These are phyloP conservation scores for Leptodontidium sp. DNA, from an alignment of 2,329 filamentous ascomycete genomes.

Conservation along the genomic window DNA sequence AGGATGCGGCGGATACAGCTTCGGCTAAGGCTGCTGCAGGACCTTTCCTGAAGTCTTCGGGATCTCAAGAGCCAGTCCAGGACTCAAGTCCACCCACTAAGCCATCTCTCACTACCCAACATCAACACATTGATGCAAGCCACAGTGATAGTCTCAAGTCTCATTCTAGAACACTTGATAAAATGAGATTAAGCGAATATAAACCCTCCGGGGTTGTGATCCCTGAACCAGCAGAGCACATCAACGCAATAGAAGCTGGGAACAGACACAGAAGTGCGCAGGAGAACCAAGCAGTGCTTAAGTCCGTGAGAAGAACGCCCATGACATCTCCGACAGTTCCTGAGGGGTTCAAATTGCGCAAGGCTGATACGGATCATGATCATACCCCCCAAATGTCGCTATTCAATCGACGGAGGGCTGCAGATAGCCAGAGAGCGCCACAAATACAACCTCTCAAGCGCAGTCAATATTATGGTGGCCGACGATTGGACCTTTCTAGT, in stretches of 20 bases:
- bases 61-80: background rate
- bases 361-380: conserved; percentile 10
- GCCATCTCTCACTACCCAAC: background rate
- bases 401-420: conserved; percentile 23
- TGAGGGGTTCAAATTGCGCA: conserved; percentile 24
- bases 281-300: background rate
- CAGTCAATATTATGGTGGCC: conserved; percentile 21
- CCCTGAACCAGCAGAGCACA: background rate
- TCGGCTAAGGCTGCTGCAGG: too few species aligned
- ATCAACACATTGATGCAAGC: background rate
- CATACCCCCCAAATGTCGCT: conserved; percentile 26
- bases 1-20: background rate
- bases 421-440: conserved; percentile 13
- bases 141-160: background rate
- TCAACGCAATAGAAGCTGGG: background rate
- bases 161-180: background rate
- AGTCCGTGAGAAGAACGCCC: conserved; percentile 26
- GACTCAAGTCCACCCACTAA: background rate
- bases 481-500: conserved; percentile 18
- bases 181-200: background rate
- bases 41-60: background rate
- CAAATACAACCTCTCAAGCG: conserved; percentile 22
- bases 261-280: background rate
- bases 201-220: background rate
- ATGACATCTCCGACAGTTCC: conserved; percentile 38